phyloP scores from a whole-genome alignment of 192 early-diverging fungal species.

The Linnemannia hyalina region DNA sequence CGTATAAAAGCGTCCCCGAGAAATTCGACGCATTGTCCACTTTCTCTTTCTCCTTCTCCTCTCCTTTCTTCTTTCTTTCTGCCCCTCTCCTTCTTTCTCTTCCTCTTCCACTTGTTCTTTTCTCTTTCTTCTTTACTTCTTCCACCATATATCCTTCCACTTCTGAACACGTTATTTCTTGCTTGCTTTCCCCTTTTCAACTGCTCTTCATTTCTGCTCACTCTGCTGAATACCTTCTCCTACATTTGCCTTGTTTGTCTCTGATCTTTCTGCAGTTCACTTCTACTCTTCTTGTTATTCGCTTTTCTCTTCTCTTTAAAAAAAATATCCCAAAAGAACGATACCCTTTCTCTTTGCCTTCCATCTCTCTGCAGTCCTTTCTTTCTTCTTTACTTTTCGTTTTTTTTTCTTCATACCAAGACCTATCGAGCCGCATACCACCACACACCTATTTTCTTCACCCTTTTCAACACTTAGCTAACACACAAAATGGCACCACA shows the following conservation, averaged over 20 bases:
- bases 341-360: neutral
- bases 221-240: neutral
- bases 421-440: neutral
- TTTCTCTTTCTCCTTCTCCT: neutral
- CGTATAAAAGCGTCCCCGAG: conserved; percentile 10
- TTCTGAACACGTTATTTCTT: neutral
- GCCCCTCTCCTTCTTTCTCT: neutral
- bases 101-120: neutral
- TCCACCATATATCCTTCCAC: neutral
- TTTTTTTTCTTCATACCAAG: no score
- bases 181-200: neutral
- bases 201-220: neutral
- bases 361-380: neutral
- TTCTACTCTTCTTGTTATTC: neutral
- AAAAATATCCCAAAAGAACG: neutral
- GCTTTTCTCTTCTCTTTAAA: neutral
- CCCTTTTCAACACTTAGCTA: neutral
- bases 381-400: neutral
- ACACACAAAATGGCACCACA: conserved; percentile 53
- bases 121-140: neutral
- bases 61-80: neutral
- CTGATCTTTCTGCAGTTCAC: neutral
- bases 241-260: neutral
- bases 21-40: conserved; percentile 8
- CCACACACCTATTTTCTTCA: neutral